Base-by-base conservation (phyloP, 2,329 filamentous ascomycete genomes). In the Plectosphaerella plurivora region DNA sequence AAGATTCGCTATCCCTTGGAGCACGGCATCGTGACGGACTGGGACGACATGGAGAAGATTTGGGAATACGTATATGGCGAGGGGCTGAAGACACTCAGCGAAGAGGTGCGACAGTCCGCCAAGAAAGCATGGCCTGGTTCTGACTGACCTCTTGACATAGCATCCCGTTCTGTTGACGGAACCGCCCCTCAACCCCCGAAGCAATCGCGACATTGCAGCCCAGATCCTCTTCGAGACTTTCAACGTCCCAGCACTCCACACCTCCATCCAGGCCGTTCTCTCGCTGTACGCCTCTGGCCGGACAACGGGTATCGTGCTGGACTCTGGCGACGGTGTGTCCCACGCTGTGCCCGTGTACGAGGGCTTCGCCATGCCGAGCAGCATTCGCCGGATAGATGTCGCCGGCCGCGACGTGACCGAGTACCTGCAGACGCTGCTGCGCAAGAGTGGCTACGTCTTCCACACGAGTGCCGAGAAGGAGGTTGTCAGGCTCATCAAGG, bases 21-120 rank as follows among this genome's bases (percentile, higher is more conserved):
- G 74, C 94, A 99, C 69, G 94, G 94, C 62, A 95, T 99, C 64
- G 94, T 99, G 57, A 99, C 94, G 61, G 91, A 99, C 72, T 99
- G 94, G 94, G 94, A 97, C 68, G 94, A 99, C 67, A 99, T 99
- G 94, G 94, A 99, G 77, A 86, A 91, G 75, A 99, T 99, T 73
- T 99, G 94, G 94, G 89, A 95, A 64, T 94, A 96, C 66, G 91
- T 99, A 50, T 99, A 97, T 69, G 89, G 89, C 53, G 93, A 97
- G 66, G 94, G 95, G 58, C 72, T 99, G 63, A 97, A 97, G 77
- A 96, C 93, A 48, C 79, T 97, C 67, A 97, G 92, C 71, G 94
- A 99, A 80, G 94, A 99, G 81, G 89, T 92, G 24, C 42, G 14
- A 11, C 11, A 5, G 14, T 5, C 6, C 6, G 18, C 20, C 20